Evolutionary conservation across 768 basidiomycete species (phyloP).

Genomic region (Lentinula sp.): DNA sequence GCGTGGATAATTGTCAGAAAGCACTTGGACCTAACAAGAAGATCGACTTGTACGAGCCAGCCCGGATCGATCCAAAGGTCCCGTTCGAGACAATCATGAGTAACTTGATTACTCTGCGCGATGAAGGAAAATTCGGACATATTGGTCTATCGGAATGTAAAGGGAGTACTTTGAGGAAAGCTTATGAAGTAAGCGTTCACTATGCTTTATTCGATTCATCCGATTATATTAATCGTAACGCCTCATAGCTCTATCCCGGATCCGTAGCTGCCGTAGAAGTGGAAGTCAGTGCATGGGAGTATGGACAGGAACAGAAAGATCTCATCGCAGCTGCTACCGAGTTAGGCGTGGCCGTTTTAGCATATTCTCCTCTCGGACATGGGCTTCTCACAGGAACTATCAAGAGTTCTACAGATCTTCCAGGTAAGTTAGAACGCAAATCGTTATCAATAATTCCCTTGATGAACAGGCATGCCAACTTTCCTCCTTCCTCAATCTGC

Average conservation of each 20-base stretch:
- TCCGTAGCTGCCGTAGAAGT: constrained; percentile 55
- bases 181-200: constrained; percentile 18
- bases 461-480: too few relatives aligned
- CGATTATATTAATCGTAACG: neutral
- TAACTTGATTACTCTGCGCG: constrained; percentile 24
- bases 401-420: constrained; percentile 29
- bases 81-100: constrained; percentile 37
- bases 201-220: neutral
- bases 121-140: constrained; percentile 29
- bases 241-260: constrained; percentile 35
- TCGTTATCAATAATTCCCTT: neutral
- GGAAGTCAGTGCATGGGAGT: constrained; percentile 29
- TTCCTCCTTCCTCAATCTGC: too few relatives aligned
- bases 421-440: constrained; percentile 11
- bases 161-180: constrained; percentile 38
- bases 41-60: constrained; percentile 51
- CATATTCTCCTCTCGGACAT: constrained; percentile 53
- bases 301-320: constrained; percentile 45
- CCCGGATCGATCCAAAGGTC: constrained; percentile 33
- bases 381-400: constrained; percentile 49
- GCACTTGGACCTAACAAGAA: constrained; percentile 41
- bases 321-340: constrained; percentile 50
- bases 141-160: constrained; percentile 44
- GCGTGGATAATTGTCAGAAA: constrained; percentile 36
- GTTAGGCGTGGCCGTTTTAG: constrained; percentile 52